These are phyloP conservation scores for Hamamelis virginiana DNA, from an alignment of 164 flowering plant species.

Conservation along the genomic window DNA sequence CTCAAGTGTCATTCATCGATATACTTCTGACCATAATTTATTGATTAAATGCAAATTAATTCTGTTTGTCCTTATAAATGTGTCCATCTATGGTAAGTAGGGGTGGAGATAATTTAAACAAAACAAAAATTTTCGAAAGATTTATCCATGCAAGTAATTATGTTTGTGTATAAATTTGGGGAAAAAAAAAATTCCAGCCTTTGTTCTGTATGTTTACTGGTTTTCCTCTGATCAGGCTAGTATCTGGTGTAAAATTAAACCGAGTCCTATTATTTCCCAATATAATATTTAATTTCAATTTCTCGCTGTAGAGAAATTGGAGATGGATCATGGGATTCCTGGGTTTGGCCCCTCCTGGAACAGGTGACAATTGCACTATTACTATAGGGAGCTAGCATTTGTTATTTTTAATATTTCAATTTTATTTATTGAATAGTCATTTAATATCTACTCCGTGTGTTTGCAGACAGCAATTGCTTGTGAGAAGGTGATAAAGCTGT, in stretches of 20 bases:
- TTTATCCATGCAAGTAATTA: too few relatives aligned
- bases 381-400: neutral
- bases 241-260: too few relatives aligned
- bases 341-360: slow-evolving; percentile 39
- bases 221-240: too few relatives aligned
- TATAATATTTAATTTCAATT: neutral
- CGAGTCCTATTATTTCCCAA: neutral
- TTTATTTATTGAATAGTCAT: neutral
- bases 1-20: too few relatives aligned
- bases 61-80: neutral
- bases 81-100: neutral
- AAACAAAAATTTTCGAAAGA: neutral
- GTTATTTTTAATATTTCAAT: neutral
- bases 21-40: neutral
- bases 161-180: too few relatives aligned
- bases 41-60: neutral
- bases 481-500: slow-evolving; percentile 34
- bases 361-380: slow-evolving; percentile 28
- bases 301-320: slow-evolving; percentile 37
- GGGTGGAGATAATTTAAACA: neutral
- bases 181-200: too few relatives aligned
- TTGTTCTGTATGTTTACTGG: too few relatives aligned
- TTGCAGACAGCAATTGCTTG: slow-evolving; percentile 47
- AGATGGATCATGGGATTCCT: slow-evolving; percentile 44
- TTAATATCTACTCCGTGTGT: neutral